phyloP scores from a whole-genome alignment of 2,329 filamentous ascomycete species.

The Fusarium sarcochroum region DNA sequence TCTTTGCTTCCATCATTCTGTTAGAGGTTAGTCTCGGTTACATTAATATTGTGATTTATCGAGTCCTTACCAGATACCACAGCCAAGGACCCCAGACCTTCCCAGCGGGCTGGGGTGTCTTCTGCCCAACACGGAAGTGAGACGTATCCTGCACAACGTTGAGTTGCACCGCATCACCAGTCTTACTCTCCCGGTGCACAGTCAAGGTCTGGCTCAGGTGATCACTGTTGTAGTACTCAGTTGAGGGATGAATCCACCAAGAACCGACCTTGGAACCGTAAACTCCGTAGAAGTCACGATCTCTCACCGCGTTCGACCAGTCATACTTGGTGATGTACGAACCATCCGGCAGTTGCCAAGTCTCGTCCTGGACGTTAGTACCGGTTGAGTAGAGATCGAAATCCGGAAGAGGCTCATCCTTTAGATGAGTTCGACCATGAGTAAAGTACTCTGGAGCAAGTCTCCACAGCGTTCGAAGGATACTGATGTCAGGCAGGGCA shows the following conservation, averaged over 20 bases:
- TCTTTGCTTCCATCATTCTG: slow-evolving; percentile 22
- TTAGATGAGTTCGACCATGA: slow-evolving; percentile 26
- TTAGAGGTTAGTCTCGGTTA: neutral
- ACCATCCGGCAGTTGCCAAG: slow-evolving; percentile 19
- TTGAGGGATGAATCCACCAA: slow-evolving; percentile 29
- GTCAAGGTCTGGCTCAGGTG: slow-evolving; percentile 29
- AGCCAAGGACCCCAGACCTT: slow-evolving; percentile 32
- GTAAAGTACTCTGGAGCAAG: slow-evolving; percentile 27
- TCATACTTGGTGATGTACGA: slow-evolving; percentile 30
- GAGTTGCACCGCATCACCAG: slow-evolving; percentile 23
- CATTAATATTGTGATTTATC: neutral
- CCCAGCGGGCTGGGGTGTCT: slow-evolving; percentile 14
- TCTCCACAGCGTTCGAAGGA: slow-evolving; percentile 28
- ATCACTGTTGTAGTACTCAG: slow-evolving; percentile 31
- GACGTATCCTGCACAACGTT: slow-evolving; percentile 32
- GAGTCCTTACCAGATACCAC: slow-evolving; percentile 23
- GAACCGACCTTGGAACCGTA: slow-evolving; percentile 29
- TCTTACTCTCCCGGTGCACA: slow-evolving; percentile 28
- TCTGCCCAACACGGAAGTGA: slow-evolving; percentile 22
- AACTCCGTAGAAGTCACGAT: slow-evolving; percentile 29
- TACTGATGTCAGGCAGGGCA: slow-evolving; percentile 21
- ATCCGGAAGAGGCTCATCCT: slow-evolving; percentile 24
- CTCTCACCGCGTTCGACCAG: slow-evolving; percentile 30
- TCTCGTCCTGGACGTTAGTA: slow-evolving; percentile 25
- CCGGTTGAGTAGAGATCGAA: slow-evolving; percentile 10